These are phyloP conservation scores for Musa schizocarpa DNA, from an alignment of 176 grass and related monocot genomes.

Conservation along the genomic window DNA sequence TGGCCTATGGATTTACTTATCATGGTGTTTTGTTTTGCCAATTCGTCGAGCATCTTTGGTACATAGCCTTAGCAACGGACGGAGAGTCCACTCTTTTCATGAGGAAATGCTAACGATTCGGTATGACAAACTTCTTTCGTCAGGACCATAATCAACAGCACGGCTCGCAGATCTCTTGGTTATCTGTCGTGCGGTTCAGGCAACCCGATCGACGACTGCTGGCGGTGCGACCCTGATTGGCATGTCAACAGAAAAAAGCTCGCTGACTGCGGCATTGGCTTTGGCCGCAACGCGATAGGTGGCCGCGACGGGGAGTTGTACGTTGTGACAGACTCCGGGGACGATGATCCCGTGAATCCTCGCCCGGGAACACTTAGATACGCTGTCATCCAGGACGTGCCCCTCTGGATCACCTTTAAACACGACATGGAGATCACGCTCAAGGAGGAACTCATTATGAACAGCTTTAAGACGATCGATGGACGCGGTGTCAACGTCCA, in stretches of 20 bases:
- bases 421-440: conserved; percentile 11
- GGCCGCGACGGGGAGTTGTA: background rate
- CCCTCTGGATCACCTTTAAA: background rate
- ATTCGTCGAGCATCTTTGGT: no score
- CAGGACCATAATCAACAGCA: background rate
- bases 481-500: background rate
- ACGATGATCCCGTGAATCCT: background rate
- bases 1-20: no score
- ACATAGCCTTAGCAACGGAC: background rate
- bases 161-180: background rate
- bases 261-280: background rate
- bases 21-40: no score
- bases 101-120: background rate
- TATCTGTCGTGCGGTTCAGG: background rate
- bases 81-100: background rate
- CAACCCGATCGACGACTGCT: conserved; percentile 9
- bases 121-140: background rate
- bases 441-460: conserved; percentile 8
- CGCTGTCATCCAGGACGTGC: background rate
- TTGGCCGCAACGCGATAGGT: background rate
- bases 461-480: conserved; percentile 5
- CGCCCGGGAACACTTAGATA: background rate
- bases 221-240: background rate
- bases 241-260: background rate
- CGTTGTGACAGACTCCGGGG: background rate